Evolutionary conservation across 306 rosid genomes (phyloP).

Genomic region (Citrullus mucosospermus): DNA sequence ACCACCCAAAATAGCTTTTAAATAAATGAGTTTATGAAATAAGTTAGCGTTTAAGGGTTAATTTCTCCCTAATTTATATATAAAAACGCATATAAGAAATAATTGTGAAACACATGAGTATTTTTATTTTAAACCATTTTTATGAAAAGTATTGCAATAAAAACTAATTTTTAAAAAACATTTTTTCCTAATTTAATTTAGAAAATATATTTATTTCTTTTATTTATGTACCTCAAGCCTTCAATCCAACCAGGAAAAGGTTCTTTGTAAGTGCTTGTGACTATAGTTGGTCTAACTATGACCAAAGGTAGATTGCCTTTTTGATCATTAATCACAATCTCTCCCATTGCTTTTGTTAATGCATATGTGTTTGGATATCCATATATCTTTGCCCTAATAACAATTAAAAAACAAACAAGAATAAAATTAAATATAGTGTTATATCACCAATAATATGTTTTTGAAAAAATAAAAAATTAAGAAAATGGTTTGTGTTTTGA

Average conservation of each 20-base stretch:
- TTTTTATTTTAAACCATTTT: no score
- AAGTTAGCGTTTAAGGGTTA: no score
- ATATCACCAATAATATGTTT: background rate
- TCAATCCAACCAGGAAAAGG: constrained; percentile 82
- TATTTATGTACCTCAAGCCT: constrained; percentile 42
- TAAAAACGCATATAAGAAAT: no score
- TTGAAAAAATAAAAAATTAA: background rate
- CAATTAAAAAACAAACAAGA: background rate
- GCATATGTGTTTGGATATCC: constrained; percentile 85
- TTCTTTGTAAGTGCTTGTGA: constrained; percentile 67
- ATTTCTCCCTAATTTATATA: no score
- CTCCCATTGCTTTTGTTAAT: constrained; percentile 77
- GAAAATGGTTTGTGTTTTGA: background rate
- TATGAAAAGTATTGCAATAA: no score
- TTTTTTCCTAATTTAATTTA: background rate
- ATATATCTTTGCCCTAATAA: constrained; percentile 35
- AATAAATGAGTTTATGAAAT: no score
- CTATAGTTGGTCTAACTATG: constrained; percentile 49
- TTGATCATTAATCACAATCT: constrained; percentile 39
- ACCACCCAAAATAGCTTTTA: no score
- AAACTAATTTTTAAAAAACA: no score
- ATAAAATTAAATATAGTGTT: background rate
- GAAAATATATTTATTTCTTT: background rate
- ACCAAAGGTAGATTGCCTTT: constrained; percentile 27
- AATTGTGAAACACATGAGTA: no score